Evolutionary conservation across 345 rosid genomes (phyloP), one percentile per base, ranked within the genome.

Genomic region (Physaria fendleri): DNA sequence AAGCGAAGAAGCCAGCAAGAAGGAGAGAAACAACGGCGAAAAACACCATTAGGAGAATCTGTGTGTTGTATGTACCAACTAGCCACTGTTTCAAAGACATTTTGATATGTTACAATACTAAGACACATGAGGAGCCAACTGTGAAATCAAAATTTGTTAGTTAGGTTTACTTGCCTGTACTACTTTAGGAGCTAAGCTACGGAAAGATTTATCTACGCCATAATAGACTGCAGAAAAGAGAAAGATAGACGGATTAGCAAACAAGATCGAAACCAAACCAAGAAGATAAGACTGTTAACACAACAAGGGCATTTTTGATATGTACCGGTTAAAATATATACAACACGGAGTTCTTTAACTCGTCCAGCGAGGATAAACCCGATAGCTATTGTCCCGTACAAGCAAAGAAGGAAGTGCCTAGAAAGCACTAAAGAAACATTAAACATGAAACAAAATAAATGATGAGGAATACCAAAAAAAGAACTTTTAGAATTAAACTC

Each of bases 331-430:
- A 89, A 71, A 59, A 85, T 68, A 69, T 85, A 56, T 22, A 79
- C 70, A 66, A 93, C 69, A 59, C 49, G 85, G 47, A 82, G 62
- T 72, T 93, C 94, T 78, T 86, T 82, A 46, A 89, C 58, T 56
- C 82, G 71, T 16, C 97, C 95, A 5, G 88, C 94, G 55, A 93
- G 89, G 71, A 93, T 48, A 74, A 89, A 79, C 6, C 76, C 97
- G 15, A 93, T 67, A 52, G 83, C 89, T 60, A 85, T 35, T 64
- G 82, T 64, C 59, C 97, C 99, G 55, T 93, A 93, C 47, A 83
- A 27, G 77, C 99, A 86, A 60, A 86, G 78, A 76, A 85, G 71
- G 32, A 83, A 86, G 77, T 89, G 99, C 97, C 99, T 89, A 85
- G 68, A 78, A 71, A 63, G 47, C 56, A 65, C 75, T 61, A 56